Percentiles rank a stretch among this genome's conserved stretches.
phyloP scores from a whole-genome alignment of 2,329 filamentous ascomycete species.

The Aspergillus sp. region DNA sequence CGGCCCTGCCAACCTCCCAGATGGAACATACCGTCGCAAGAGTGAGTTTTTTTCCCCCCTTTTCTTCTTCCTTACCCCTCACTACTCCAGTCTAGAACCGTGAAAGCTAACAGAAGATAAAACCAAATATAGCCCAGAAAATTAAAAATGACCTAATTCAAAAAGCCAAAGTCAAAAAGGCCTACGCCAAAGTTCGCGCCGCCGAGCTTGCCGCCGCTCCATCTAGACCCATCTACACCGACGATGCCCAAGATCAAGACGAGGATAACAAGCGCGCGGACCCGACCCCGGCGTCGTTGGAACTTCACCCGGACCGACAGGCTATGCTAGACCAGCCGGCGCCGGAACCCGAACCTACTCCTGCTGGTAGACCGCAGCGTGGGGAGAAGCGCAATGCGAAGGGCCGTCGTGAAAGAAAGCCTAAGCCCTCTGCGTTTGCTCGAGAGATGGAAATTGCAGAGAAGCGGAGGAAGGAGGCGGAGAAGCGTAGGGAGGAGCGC shows the following conservation, averaged over 20 bases:
- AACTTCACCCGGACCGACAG: conserved; percentile 63
- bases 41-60: conserved; percentile 41
- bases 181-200: conserved; percentile 84
- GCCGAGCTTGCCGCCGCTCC: conserved; percentile 47
- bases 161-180: conserved; percentile 90
- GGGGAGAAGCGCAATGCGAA: conserved; percentile 30
- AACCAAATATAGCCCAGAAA: conserved; percentile 65
- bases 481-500: conserved; percentile 65
- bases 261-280: neutral
- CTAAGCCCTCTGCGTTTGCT: conserved; percentile 56
- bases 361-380: conserved; percentile 18
- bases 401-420: conserved; percentile 36
- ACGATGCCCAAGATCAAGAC: conserved; percentile 19
- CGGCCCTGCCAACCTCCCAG: conserved; percentile 85
- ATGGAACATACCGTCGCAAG: conserved; percentile 85
- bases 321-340: conserved; percentile 57
- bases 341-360: conserved; percentile 23
- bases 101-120: neutral
- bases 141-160: conserved; percentile 88
- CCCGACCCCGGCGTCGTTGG: conserved; percentile 43
- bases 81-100: no score
- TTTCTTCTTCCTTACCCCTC: no score
- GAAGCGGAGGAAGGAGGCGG: conserved; percentile 58
- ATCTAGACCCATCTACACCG: conserved; percentile 37
- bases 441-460: conserved; percentile 71